These are phyloP conservation scores for Leucaena leucocephala DNA, from an alignment of 306 rosid genomes.

Conservation along the genomic window DNA sequence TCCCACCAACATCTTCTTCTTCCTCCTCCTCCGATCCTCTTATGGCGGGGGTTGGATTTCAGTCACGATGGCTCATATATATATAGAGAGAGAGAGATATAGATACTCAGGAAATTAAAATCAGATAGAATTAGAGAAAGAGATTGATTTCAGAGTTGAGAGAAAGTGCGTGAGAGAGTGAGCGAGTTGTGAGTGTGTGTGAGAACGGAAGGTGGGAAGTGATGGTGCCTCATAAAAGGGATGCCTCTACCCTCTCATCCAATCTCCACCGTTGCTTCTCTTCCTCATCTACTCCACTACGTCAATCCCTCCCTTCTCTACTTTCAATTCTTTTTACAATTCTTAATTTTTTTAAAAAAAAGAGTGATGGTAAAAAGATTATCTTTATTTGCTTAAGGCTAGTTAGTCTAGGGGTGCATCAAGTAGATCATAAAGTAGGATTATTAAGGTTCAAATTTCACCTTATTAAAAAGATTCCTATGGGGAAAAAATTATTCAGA, in stretches of 20 bases:
- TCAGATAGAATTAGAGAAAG: background rate
- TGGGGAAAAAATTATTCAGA: no score
- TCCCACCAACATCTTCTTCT: constrained; percentile 61
- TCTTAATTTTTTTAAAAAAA: no score
- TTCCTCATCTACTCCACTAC: constrained; percentile 38
- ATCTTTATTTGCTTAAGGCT: no score
- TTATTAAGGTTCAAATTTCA: no score
- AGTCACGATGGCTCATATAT: no score
- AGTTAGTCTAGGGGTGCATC: no score
- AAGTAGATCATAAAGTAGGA: no score
- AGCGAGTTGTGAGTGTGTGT: background rate
- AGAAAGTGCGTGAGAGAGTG: background rate
- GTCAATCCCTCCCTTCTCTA: constrained; percentile 26
- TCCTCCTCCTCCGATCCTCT: background rate
- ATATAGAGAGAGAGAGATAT: background rate
- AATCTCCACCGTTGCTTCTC: constrained; percentile 71
- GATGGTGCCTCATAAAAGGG: constrained; percentile 48
- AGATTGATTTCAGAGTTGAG: constrained; percentile 5
- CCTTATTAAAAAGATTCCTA: no score
- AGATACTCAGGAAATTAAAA: background rate
- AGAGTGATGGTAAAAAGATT: no score
- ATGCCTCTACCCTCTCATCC: constrained; percentile 33
- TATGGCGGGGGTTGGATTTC: no score
- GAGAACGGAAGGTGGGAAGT: constrained; percentile 43
- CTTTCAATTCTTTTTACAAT: no score